Evolutionary conservation across 345 rosid species (phyloP).

Genomic region (Aegle marmelos): DNA sequence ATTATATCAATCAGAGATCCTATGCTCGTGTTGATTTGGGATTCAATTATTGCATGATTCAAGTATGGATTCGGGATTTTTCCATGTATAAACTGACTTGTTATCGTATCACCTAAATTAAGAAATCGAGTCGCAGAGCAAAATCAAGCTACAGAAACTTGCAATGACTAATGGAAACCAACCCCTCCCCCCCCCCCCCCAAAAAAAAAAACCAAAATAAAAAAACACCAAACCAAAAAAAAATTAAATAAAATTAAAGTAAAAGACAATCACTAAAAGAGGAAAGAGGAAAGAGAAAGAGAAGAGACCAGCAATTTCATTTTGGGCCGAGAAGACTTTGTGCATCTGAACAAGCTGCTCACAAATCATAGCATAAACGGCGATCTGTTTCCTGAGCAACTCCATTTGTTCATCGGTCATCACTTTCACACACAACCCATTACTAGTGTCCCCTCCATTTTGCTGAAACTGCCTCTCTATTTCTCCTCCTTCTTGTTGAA

Average conservation of each 20-base stretch:
- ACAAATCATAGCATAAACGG: conserved; percentile 48
- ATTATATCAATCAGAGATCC: background rate
- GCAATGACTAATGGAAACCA: too few relatives aligned
- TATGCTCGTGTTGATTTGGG: background rate
- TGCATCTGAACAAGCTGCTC: conserved; percentile 63
- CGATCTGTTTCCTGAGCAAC: conserved; percentile 62
- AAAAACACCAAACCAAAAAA: too few relatives aligned
- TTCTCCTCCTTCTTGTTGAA: conserved; percentile 4
- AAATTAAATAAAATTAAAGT: too few relatives aligned
- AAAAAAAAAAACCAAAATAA: too few relatives aligned
- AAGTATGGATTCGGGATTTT: background rate
- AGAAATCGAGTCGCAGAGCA: background rate
- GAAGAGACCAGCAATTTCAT: conserved; percentile 39
- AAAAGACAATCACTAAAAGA: too few relatives aligned
- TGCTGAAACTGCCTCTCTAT: conserved; percentile 30
- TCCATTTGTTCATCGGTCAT: conserved; percentile 88
- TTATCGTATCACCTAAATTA: background rate
- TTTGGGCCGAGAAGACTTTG: conserved; percentile 36
- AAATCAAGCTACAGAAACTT: background rate
- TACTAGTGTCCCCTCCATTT: conserved; percentile 16
- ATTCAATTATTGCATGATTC: conserved; percentile 4
- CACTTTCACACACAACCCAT: conserved; percentile 33
- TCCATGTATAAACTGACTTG: background rate
- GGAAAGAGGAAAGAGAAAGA: background rate
- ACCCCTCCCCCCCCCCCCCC: too few relatives aligned